These are phyloP conservation scores for Lactarius deliciosus DNA, from an alignment of 768 basidiomycete genomes.

Conservation along the genomic window DNA sequence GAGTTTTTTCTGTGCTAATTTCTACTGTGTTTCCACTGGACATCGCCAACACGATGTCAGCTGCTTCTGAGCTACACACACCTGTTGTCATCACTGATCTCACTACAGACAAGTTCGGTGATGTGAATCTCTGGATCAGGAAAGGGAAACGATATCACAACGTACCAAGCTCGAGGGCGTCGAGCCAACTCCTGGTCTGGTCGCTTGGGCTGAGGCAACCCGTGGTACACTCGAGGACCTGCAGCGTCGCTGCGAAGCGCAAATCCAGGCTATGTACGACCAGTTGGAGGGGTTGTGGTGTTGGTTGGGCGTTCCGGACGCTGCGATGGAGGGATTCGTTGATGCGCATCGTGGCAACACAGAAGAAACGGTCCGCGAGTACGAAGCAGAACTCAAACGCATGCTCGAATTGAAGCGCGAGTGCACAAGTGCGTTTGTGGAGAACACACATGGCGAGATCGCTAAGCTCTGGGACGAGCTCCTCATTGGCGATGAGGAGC, in stretches of 20 bases:
- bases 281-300: constrained; percentile 90
- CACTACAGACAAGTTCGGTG: too few species aligned
- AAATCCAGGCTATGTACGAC: constrained; percentile 94
- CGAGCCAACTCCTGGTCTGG: constrained; percentile 73
- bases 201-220: constrained; percentile 65
- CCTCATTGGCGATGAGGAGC: constrained; percentile 81
- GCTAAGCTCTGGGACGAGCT: constrained; percentile 79
- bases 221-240: constrained; percentile 63
- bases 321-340: constrained; percentile 89
- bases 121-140: too few species aligned
- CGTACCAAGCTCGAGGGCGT: constrained; percentile 79
- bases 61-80: too few species aligned
- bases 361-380: constrained; percentile 71
- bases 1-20: too few species aligned
- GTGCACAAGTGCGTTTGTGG: constrained; percentile 82
- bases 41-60: too few species aligned
- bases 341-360: constrained; percentile 83
- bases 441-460: constrained; percentile 80
- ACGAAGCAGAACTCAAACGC: constrained; percentile 86
- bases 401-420: constrained; percentile 89
- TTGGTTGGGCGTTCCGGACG: constrained; percentile 75
- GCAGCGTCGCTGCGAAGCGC: constrained; percentile 71
- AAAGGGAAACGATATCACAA: too few species aligned
- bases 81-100: too few species aligned
- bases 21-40: too few species aligned